Conservation (phyloP, 306 rosid species). For the Acacia melanoxylon region DNA sequence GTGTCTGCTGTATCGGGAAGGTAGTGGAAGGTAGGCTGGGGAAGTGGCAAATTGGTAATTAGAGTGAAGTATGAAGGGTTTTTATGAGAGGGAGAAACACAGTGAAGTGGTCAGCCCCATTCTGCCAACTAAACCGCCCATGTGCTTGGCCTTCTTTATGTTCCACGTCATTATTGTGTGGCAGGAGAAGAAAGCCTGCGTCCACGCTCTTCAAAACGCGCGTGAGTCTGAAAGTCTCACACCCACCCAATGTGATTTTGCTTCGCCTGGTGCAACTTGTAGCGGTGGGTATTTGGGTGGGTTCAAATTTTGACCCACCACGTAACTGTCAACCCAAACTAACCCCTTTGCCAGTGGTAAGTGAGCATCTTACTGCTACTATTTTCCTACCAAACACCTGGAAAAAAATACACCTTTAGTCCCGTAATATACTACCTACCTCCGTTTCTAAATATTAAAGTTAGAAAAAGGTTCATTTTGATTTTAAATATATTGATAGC, state of each 20-base stretch:
- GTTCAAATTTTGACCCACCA: background rate
- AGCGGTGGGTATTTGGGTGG: background rate
- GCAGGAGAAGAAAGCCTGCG: background rate
- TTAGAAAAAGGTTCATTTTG: too few species aligned
- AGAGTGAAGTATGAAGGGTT: background rate
- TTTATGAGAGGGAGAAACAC: background rate
- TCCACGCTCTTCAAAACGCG: conserved; percentile 38
- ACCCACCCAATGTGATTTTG: background rate
- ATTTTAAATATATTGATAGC: accelerated
- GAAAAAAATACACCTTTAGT: too few species aligned
- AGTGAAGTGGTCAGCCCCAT: conserved; percentile 23
- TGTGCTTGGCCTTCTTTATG: background rate
- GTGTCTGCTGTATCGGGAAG: too few species aligned
- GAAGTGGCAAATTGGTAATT: conserved; percentile 20
- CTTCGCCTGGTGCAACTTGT: background rate
- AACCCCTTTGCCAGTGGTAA: background rate
- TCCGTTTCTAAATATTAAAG: too few species aligned
- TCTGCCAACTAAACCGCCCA: background rate
- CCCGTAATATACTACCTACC: too few species aligned
- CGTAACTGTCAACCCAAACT: background rate
- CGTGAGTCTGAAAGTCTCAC: conserved; percentile 47
- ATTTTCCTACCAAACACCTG: background rate
- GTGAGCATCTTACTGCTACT: background rate
- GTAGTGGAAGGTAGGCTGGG: background rate
- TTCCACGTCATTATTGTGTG: background rate